Evolutionary conservation across 2,329 filamentous ascomycete species (phyloP).

Genomic region (Cladosporium halotolerans): DNA sequence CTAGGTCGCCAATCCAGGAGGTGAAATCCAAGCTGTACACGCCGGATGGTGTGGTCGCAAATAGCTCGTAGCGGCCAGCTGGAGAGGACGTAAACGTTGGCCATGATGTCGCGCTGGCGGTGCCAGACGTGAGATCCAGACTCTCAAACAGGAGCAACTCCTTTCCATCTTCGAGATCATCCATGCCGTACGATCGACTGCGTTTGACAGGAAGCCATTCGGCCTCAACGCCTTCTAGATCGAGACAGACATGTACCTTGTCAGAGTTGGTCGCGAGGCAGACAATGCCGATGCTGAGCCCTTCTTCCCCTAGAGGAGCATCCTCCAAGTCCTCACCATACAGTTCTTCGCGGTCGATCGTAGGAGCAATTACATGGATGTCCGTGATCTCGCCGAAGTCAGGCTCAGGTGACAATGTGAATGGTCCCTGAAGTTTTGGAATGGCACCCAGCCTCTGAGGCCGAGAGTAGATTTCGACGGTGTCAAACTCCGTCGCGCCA

Average conservation of each 20-base stretch:
- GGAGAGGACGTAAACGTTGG: conserved; percentile 53
- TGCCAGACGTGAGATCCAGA: conserved; percentile 26
- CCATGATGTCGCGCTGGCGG: conserved; percentile 30
- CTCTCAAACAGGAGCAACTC: conserved; percentile 37
- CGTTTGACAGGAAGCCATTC: conserved; percentile 52
- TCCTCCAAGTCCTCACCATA: conserved; percentile 46
- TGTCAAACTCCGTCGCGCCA: conserved; percentile 35
- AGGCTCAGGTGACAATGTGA: conserved; percentile 46
- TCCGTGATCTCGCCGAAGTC: conserved; percentile 55
- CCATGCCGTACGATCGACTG: conserved; percentile 19
- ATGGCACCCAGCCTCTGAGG: conserved; percentile 50
- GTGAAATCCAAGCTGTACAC: conserved; percentile 51
- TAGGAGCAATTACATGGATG: conserved; percentile 52
- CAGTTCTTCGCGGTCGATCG: conserved; percentile 47
- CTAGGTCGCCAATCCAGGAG: conserved; percentile 51
- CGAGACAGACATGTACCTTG: conserved; percentile 53
- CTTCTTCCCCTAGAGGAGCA: conserved; percentile 36
- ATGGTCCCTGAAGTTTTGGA: conserved; percentile 58
- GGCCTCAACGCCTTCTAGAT: conserved; percentile 56
- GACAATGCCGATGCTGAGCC: conserved; percentile 51
- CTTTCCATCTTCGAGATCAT: conserved; percentile 23
- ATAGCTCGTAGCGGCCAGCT: conserved; percentile 52
- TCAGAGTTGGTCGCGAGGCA: conserved; percentile 52
- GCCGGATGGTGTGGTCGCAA: conserved; percentile 49
- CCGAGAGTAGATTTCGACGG: conserved; percentile 50